A percentile compares a stretch with the other conserved stretches of the same genome.
phyloP scores from a whole-genome alignment of 257 asterid species.

The Solanum pennellii region DNA sequence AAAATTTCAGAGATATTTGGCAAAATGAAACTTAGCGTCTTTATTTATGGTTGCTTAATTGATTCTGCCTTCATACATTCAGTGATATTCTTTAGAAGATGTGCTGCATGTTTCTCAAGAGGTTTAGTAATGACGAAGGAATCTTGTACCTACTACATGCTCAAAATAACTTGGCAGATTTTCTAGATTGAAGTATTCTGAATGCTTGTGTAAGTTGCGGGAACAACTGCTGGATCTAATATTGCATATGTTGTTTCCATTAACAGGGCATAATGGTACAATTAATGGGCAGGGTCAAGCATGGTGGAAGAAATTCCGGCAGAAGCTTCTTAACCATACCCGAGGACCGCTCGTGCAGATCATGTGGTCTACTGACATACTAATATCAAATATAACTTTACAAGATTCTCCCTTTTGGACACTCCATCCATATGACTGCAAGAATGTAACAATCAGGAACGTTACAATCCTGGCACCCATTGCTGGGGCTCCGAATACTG shows the following conservation, averaged over 20 bases:
- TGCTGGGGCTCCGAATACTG: conserved; percentile 40
- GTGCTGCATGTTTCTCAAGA: neutral
- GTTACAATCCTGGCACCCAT: conserved; percentile 35
- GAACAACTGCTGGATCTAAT: neutral
- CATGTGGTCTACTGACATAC: conserved; percentile 41
- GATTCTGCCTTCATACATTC: neutral
- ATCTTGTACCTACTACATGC: neutral
- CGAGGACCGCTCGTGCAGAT: conserved; percentile 45
- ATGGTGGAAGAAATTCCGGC: conserved; percentile 44
- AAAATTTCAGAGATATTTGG: neutral
- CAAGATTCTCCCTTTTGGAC: conserved; percentile 51
- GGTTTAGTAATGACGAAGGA: neutral
- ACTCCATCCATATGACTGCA: conserved; percentile 41
- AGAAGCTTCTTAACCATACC: conserved; percentile 34
- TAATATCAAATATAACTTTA: conserved; percentile 26
- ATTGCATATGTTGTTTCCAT: neutral
- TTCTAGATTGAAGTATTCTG: neutral
- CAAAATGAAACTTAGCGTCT: neutral
- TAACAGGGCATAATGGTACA: conserved; percentile 42
- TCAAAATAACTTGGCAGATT: neutral
- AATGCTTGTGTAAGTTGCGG: neutral
- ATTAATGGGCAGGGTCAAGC: conserved; percentile 45
- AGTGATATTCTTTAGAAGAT: neutral
- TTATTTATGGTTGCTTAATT: neutral
- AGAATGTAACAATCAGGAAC: conserved; percentile 27